Conservation (phyloP, 208 protist genomes). For the Tritrichomonas foetus region DNA sequence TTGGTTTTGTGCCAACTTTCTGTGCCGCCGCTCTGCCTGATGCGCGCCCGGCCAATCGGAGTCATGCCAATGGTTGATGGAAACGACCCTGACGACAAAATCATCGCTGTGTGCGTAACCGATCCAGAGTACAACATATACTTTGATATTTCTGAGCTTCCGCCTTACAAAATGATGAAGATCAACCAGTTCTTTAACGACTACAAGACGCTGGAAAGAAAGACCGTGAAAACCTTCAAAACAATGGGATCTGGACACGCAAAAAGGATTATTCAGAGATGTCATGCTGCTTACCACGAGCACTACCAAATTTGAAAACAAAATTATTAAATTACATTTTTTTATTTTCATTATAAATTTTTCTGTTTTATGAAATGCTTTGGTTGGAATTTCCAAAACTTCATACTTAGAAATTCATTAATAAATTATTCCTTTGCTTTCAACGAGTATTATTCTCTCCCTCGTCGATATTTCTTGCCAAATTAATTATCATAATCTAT, state of each 20-base stretch:
- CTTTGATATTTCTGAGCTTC: background rate
- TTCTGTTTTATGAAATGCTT: too few relatives aligned
- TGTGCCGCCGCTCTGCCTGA: background rate
- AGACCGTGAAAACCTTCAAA: background rate
- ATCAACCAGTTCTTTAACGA: conserved; percentile 38
- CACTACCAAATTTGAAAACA: too few relatives aligned
- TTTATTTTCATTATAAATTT: too few relatives aligned
- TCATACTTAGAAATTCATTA: too few relatives aligned
- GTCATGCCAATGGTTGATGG: conserved; percentile 6
- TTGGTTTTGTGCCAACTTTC: conserved; percentile 2
- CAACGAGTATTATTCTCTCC: too few relatives aligned
- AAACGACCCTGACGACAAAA: conserved; percentile 10
- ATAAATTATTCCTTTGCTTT: too few relatives aligned
- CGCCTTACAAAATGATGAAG: background rate
- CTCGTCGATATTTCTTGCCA: too few relatives aligned
- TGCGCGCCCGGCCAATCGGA: background rate
- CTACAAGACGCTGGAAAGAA: background rate
- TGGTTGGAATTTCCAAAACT: too few relatives aligned
- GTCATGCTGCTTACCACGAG: too few relatives aligned
- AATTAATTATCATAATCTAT: too few relatives aligned
- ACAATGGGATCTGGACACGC: background rate
- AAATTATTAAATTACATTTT: too few relatives aligned
- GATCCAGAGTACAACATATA: conserved; percentile 35
- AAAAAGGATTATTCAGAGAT: background rate
- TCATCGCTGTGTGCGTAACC: background rate